Conservation (phyloP, 2,329 filamentous ascomycete species). For the Sporothrix globosa region DNA sequence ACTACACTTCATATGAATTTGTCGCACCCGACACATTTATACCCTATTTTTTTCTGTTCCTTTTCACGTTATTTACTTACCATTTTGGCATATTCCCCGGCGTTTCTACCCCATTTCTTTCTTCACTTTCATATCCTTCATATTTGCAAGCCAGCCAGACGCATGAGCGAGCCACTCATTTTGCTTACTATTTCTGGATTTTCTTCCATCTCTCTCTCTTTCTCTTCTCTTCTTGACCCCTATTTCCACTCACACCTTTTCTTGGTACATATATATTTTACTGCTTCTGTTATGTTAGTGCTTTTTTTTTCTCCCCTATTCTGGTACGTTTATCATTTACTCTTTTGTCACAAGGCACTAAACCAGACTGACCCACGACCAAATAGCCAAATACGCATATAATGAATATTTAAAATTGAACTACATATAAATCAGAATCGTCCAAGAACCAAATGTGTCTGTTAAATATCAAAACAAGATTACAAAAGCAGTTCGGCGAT, state of each 20-base stretch:
- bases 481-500: not conserved
- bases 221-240: not conserved
- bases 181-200: constrained; percentile 9
- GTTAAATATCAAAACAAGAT: not conserved
- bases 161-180: constrained; percentile 21
- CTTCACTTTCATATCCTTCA: not conserved
- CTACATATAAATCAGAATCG: not conserved
- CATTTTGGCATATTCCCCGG: not conserved
- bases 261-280: constrained; percentile 12
- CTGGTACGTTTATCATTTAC: not conserved
- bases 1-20: not conserved
- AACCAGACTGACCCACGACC: constrained; percentile 26
- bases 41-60: constrained; percentile 10
- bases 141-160: constrained; percentile 7
- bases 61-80: not conserved
- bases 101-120: not conserved
- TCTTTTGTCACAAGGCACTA: not conserved
- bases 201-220: not conserved
- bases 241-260: not conserved
- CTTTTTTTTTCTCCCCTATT: not conserved
- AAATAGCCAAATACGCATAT: not conserved
- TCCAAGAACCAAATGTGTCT: not conserved
- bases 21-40: constrained; percentile 16
- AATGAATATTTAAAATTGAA: not conserved
- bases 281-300: constrained; percentile 21